These are phyloP conservation scores for Nidularia sp. DNA, from an alignment of 768 basidiomycete species.

Conservation along the genomic window DNA sequence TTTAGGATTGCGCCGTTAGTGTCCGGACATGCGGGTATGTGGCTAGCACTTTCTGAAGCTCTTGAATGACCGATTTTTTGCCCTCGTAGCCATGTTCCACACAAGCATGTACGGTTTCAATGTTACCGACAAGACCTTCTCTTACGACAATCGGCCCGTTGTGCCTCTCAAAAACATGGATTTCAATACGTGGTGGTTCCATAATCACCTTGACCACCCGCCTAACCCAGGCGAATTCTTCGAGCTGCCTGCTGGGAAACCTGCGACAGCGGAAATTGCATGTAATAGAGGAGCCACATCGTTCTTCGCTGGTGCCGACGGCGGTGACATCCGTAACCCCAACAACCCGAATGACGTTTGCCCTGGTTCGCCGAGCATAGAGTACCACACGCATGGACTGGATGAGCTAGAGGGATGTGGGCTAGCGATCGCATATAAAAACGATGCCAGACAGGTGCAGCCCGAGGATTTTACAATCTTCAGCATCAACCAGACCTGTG, in stretches of 20 bases:
- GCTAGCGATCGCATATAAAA: conserved; percentile 76
- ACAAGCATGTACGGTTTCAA: conserved; percentile 69
- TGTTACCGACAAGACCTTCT: conserved; percentile 48
- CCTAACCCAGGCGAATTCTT: conserved; percentile 56
- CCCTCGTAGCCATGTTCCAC: conserved; percentile 53
- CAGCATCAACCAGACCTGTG: conserved; percentile 72
- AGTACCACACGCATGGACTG: conserved; percentile 53
- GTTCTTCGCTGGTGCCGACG: conserved; percentile 46
- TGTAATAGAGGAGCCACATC: conserved; percentile 61
- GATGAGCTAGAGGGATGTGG: conserved; percentile 60
- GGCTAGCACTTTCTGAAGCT: too few species aligned
- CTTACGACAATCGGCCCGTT: conserved; percentile 65
- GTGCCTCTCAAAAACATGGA: conserved; percentile 37
- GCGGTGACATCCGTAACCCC: conserved; percentile 46
- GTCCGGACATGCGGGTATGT: too few species aligned
- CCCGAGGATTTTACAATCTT: conserved; percentile 73
- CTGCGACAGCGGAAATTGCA: conserved; percentile 49
- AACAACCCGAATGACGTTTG: conserved; percentile 49
- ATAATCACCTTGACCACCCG: conserved; percentile 53
- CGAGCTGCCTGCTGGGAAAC: conserved; percentile 54
- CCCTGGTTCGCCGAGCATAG: conserved; percentile 34
- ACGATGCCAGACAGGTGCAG: conserved; percentile 47
- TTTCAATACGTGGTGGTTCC: conserved; percentile 64
- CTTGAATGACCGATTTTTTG: too few species aligned
- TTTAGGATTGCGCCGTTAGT: too few species aligned